Evolutionary conservation across 805 yeast species (phyloP).

Genomic region (Saccharomyces jurei): DNA sequence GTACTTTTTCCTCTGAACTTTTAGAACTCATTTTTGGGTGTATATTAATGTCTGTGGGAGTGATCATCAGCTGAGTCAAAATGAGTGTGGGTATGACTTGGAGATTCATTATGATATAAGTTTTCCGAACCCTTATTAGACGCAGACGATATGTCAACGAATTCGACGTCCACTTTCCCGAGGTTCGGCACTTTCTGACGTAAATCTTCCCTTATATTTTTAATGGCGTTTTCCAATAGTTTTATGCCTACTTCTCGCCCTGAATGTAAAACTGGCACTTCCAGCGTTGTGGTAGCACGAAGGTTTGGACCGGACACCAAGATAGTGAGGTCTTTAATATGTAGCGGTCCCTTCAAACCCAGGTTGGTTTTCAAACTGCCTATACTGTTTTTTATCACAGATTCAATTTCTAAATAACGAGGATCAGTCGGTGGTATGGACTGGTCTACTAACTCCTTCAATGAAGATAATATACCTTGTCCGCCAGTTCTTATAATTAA

Average conservation of each 20-base stretch:
- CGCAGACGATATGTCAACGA: slow-evolving; percentile 26
- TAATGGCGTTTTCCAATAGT: slow-evolving; percentile 37
- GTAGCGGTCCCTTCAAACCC: slow-evolving; percentile 34
- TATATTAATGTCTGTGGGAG: neutral
- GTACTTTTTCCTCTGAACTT: neutral
- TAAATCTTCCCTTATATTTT: slow-evolving; percentile 31
- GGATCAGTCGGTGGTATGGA: slow-evolving; percentile 48
- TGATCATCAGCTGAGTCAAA: neutral
- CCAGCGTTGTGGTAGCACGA: slow-evolving; percentile 30
- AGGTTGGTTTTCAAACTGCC: slow-evolving; percentile 35
- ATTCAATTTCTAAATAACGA: slow-evolving; percentile 38
- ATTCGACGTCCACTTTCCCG: slow-evolving; percentile 37
- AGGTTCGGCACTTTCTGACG: slow-evolving; percentile 36
- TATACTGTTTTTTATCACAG: slow-evolving; percentile 31
- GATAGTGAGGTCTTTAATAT: slow-evolving; percentile 37
- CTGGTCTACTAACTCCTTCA: slow-evolving; percentile 71
- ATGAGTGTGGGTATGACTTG: slow-evolving; percentile 34
- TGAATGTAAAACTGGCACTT: slow-evolving; percentile 40
- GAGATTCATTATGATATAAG: slow-evolving; percentile 31
- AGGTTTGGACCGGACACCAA: slow-evolving; percentile 53
- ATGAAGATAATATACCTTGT: slow-evolving; percentile 59
- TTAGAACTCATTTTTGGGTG: neutral
- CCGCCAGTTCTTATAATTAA: slow-evolving; percentile 80
- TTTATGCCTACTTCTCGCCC: slow-evolving; percentile 35
- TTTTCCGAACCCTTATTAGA: slow-evolving; percentile 1